Conservation (phyloP, 164 flowering plant species). For the Macadamia tetraphylla region DNA sequence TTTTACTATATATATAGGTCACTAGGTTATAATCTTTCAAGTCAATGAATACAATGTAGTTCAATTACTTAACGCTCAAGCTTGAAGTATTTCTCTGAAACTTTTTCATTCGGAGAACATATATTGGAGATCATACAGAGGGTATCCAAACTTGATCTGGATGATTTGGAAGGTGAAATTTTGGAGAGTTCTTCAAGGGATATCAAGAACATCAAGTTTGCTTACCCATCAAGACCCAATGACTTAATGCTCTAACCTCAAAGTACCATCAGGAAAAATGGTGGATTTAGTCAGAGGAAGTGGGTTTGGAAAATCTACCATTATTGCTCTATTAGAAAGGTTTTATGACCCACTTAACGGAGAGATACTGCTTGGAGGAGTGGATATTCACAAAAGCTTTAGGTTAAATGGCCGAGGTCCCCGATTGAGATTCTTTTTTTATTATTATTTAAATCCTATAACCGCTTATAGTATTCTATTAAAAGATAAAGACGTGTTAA, state of each 20-base stretch:
- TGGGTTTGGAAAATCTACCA: slow-evolving; percentile 91
- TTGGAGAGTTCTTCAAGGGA: slow-evolving; percentile 44
- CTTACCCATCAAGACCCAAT: slow-evolving; percentile 78
- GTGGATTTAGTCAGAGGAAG: slow-evolving; percentile 85
- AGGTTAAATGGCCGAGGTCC: slow-evolving; percentile 78
- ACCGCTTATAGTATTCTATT: no score
- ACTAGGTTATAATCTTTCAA: no score
- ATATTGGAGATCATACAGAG: slow-evolving; percentile 63
- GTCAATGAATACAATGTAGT: no score
- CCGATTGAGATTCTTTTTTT: slow-evolving; percentile 27
- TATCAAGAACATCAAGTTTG: slow-evolving; percentile 58
- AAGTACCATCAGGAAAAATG: slow-evolving; percentile 61
- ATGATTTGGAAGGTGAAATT: slow-evolving; percentile 58
- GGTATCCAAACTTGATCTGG: slow-evolving; percentile 70
- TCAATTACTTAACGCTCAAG: slow-evolving; percentile 25
- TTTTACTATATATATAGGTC: no score
- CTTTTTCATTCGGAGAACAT: slow-evolving; percentile 57
- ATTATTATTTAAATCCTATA: no score
- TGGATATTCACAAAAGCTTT: slow-evolving; percentile 48
- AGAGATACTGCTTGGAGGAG: slow-evolving; percentile 62
- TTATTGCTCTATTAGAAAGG: slow-evolving; percentile 56
- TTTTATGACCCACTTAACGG: slow-evolving; percentile 79
- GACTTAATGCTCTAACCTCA: slow-evolving; percentile 40
- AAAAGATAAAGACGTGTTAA: no score
- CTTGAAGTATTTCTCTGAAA: slow-evolving; percentile 69